These are phyloP conservation scores for Elaeis oleifera DNA, from an alignment of 202 grass and related monocot genomes.

Conservation along the genomic window DNA sequence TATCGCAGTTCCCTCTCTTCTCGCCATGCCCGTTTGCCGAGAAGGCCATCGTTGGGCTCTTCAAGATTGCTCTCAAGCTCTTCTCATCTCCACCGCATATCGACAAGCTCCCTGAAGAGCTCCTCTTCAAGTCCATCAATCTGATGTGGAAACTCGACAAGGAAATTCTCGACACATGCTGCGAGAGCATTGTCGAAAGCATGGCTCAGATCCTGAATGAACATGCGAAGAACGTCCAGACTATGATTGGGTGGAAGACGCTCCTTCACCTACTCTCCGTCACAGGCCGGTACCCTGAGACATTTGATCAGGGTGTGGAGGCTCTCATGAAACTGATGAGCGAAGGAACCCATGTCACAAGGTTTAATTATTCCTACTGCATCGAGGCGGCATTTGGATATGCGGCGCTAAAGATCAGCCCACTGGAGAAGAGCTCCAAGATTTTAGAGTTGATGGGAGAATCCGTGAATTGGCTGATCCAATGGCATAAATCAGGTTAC, in stretches of 20 bases:
- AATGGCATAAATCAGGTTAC: conserved; percentile 74
- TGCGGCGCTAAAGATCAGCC: conserved; percentile 78
- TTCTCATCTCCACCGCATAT: conserved; percentile 10
- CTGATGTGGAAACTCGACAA: conserved; percentile 88
- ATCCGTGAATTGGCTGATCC: conserved; percentile 56
- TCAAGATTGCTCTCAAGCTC: conserved; percentile 55
- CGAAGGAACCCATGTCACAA: conserved; percentile 32
- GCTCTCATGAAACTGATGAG: conserved; percentile 60
- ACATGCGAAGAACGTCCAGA: conserved; percentile 42
- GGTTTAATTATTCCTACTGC: conserved; percentile 69
- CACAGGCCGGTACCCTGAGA: conserved; percentile 75
- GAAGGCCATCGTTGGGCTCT: conserved; percentile 69
- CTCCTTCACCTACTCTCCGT: conserved; percentile 64
- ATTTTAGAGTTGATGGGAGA: conserved; percentile 71
- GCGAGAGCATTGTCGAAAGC: conserved; percentile 52
- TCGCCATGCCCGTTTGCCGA: conserved; percentile 86
- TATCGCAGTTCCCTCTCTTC: conserved; percentile 79
- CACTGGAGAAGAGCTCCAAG: conserved; percentile 61
- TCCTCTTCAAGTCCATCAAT: conserved; percentile 81
- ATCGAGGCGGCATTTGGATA: conserved; percentile 76
- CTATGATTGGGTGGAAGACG: conserved; percentile 61
- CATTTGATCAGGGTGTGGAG: conserved; percentile 71
- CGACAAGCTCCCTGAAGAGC: conserved; percentile 59
- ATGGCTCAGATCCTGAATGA: conserved; percentile 45
- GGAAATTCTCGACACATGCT: conserved; percentile 80